Evolutionary conservation across 805 yeast species (phyloP).

Genomic region (Hanseniaspora pseudoguilliermondii): DNA sequence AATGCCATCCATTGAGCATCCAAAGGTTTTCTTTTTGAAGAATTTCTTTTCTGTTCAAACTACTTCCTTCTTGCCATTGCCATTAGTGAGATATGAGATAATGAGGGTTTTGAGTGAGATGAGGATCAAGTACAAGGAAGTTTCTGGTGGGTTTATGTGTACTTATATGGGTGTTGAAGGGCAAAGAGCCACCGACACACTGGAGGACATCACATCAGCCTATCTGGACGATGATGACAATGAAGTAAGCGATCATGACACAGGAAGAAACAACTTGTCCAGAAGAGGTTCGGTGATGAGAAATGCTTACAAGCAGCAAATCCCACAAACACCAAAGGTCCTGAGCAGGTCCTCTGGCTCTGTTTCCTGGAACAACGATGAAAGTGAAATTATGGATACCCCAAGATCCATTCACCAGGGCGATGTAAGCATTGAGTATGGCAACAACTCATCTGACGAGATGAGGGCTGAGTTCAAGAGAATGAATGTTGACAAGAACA

Average conservation of each 20-base stretch:
- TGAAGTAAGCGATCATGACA: background rate
- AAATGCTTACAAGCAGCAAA: conserved; percentile 26
- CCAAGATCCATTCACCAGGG: conserved; percentile 30
- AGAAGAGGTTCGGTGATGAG: conserved; percentile 21
- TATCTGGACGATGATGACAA: background rate
- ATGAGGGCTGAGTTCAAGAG: background rate
- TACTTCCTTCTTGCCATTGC: conserved; percentile 82
- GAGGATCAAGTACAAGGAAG: conserved; percentile 75
- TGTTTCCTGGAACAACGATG: conserved; percentile 33
- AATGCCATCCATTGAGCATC: conserved; percentile 91
- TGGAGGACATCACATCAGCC: conserved; percentile 9
- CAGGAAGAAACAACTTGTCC: conserved; percentile 11
- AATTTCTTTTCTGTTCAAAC: conserved; percentile 93
- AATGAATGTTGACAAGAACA: conserved; percentile 8
- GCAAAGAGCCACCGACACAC: conserved; percentile 13
- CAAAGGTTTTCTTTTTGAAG: conserved; percentile 77
- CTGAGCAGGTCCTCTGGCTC: conserved; percentile 21
- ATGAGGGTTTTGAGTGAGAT: conserved; percentile 61
- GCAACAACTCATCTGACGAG: conserved; percentile 10
- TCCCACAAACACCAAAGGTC: conserved; percentile 48
- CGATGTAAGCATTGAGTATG: conserved; percentile 12
- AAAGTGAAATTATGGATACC: conserved; percentile 47
- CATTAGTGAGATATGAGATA: conserved; percentile 74
- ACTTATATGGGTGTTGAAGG: conserved; percentile 33
- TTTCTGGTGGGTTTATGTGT: conserved; percentile 87